Percentiles rank a stretch among this genome's conserved stretches.
These are phyloP conservation scores for Curvularia verruculosa DNA, from an alignment of 2,329 filamentous ascomycete genomes.

Conservation along the genomic window DNA sequence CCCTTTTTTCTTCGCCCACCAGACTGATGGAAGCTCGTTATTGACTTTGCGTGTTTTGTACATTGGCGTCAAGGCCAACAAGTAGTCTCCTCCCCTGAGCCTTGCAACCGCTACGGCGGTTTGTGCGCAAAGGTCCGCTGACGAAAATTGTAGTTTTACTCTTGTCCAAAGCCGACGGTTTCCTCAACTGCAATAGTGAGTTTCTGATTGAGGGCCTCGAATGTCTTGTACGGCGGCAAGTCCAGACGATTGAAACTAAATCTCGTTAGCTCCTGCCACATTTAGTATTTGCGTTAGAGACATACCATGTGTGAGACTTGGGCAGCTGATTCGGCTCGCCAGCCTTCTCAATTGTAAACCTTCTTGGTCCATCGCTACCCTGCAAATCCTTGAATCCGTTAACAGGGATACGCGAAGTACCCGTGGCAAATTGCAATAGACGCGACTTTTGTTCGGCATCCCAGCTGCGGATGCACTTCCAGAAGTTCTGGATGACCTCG, in stretches of 20 bases:
- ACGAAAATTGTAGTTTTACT: conserved; percentile 58
- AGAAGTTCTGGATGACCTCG: conserved; percentile 97
- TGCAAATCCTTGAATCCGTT: conserved; percentile 99
- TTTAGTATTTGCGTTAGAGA: conserved; percentile 26
- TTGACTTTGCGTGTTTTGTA: conserved; percentile 15
- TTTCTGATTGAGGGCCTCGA: conserved; percentile 85
- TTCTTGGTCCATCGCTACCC: conserved; percentile 89
- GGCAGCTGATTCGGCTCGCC: conserved; percentile 89
- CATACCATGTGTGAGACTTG: conserved; percentile 97
- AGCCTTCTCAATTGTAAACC: conserved; percentile 98
- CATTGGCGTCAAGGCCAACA: conserved; percentile 12
- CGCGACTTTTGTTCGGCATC: conserved; percentile 98
- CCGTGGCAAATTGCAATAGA: conserved; percentile 94
- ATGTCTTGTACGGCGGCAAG: conserved; percentile 87
- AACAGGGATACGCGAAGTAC: conserved; percentile 96
- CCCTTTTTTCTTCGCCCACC: conserved; percentile 3
- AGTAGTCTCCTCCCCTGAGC: conserved; percentile 6
- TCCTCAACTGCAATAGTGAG: conserved; percentile 97
- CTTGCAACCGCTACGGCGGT: conserved; percentile 1
- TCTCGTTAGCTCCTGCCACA: conserved; percentile 23
- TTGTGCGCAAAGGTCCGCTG: neutral
- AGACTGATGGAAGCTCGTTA: conserved; percentile 6
- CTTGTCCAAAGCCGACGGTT: conserved; percentile 98
- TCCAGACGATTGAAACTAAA: conserved; percentile 94
- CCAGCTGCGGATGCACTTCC: conserved; percentile 96